phyloP scores from a whole-genome alignment of 768 basidiomycete genomes.

The Lactarius quietus region DNA sequence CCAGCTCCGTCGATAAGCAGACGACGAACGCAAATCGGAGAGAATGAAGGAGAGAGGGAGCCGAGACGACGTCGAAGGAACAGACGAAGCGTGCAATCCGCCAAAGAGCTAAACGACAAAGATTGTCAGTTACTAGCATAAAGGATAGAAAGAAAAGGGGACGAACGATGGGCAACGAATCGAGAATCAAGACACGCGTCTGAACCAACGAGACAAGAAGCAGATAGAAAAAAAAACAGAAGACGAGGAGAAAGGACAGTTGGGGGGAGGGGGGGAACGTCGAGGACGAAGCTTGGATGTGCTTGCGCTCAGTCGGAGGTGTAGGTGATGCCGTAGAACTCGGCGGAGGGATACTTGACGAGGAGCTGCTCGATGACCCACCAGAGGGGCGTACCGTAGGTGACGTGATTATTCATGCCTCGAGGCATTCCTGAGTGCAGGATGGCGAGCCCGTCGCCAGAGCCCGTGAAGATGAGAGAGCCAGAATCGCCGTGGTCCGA shows the following conservation, averaged over 20 bases:
- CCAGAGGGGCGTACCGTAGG: slow-evolving; percentile 30
- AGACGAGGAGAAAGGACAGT: slow-evolving; percentile 33
- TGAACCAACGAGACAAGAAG: slow-evolving; percentile 11
- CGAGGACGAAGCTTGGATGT: too few relatives aligned
- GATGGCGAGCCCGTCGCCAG: slow-evolving; percentile 30
- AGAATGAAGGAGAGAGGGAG: background rate
- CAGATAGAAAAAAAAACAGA: slow-evolving; percentile 7
- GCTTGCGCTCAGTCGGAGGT: slow-evolving; percentile 5
- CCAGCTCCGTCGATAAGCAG: background rate
- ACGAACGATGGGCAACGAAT: slow-evolving; percentile 10
- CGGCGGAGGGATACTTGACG: slow-evolving; percentile 24
- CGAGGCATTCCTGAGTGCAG: slow-evolving; percentile 31
- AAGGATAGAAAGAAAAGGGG: slow-evolving; percentile 1
- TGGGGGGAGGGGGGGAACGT: too few relatives aligned
- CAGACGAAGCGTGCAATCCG: background rate
- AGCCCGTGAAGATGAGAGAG: slow-evolving; percentile 37
- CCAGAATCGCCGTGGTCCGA: slow-evolving; percentile 41
- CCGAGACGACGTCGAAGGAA: background rate
- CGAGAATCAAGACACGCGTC: slow-evolving; percentile 5
- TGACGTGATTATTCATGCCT: slow-evolving; percentile 28
- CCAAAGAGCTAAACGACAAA: slow-evolving; percentile 4
- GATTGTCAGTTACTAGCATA: slow-evolving; percentile 11
- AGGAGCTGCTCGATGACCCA: slow-evolving; percentile 31
- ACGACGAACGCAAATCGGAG: background rate
- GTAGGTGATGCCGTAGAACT: slow-evolving; percentile 28